Conservation (phyloP, 2,329 filamentous ascomycete species). For the Venturia aucupariae region DNA sequence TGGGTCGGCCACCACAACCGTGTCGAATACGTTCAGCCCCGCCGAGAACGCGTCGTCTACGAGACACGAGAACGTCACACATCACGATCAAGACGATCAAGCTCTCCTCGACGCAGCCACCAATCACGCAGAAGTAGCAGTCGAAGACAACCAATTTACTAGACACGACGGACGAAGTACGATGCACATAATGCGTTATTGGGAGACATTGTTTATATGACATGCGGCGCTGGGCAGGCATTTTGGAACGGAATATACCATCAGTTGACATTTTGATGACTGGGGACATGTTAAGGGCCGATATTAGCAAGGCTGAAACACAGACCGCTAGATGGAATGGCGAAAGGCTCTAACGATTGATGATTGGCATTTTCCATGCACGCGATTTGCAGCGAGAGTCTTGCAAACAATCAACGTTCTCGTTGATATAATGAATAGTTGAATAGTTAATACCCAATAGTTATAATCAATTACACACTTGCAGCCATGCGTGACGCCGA, state of each 20-base stretch:
- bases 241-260: background rate
- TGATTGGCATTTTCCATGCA: background rate
- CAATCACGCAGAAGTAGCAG: conserved; percentile 25
- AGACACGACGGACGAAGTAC: background rate
- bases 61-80: conserved; percentile 29
- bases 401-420: too few relatives aligned
- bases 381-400: background rate
- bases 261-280: background rate
- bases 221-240: background rate
- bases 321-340: background rate
- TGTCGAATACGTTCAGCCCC: conserved; percentile 37
- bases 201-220: background rate
- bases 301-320: background rate
- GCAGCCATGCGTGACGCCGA: too few relatives aligned
- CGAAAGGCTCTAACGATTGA: background rate
- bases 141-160: conserved; percentile 7
- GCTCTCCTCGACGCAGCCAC: conserved; percentile 30
- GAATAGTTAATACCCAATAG: too few relatives aligned
- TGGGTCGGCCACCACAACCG: conserved; percentile 39
- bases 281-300: background rate
- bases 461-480: too few relatives aligned
- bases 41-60: conserved; percentile 2
- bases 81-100: conserved; percentile 19
- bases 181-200: background rate
- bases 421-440: too few relatives aligned